Base-by-base conservation (phyloP, 2,329 filamentous ascomycete genomes). In the Calycina herbarum region DNA sequence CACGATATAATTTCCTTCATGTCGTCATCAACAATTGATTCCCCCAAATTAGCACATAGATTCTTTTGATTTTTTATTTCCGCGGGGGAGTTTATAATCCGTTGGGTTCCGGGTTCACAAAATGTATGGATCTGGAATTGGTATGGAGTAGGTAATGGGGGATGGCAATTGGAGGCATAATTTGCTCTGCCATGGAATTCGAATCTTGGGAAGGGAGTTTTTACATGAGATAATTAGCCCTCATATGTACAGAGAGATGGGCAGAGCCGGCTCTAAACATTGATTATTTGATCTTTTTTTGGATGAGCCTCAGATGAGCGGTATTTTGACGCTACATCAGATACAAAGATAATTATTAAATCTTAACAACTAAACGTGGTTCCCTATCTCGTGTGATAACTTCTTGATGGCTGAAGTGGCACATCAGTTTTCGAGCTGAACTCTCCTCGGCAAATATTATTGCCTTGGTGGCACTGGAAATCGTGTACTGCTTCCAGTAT, bases 21-120 rank as follows among this genome's bases (percentile, higher is more conserved):
- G 29, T 59, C 33, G 29, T 42, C 56, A 35, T 59, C 64, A 40
- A 57, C 27, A 20, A 65, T 68, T 69, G 70, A 69, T 69, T 70
- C 67, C 69, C 69, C 68, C 64, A 51, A 66, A 48, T 35, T 60
- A 70, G 68, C 67, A 71, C 64, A 71, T 71, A 70, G 68, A 70
- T 42, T 64, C 68, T 63, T 63, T 59, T 51, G 17, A 54, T 63
- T 66, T 65, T 61, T 58, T 59, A 45, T 33, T 35, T 38, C 45
- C 51, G 59, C 17, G 61, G 17, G 31, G 33, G 10, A 11, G n/a
- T 48, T 11, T 51, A 24, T 51, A 24, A 51, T 51, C 8, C 45
- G 8, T 11, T 2, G 35, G 35, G 13, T 38, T 24, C 45, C 45
- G n/a, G 45, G 45, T 20, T 51, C 20, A 10, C 8, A 20, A 51